Evolutionary conservation across 2,329 filamentous ascomycete species (phyloP).

Genomic region (Hymenoscyphus repandus): DNA sequence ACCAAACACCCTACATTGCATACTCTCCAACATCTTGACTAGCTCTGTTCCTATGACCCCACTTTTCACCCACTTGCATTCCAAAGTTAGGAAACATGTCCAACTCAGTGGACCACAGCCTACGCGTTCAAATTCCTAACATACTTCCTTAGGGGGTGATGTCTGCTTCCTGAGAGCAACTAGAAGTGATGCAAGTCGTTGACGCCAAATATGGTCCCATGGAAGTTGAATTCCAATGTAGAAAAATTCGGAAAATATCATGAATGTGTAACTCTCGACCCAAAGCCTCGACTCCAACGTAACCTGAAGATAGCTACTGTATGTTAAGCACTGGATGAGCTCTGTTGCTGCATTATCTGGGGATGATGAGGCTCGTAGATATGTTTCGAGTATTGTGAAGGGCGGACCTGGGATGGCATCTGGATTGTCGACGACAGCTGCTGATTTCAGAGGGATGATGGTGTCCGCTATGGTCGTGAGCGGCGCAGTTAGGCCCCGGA

Average conservation of each 20-base stretch:
- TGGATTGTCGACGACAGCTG: too few relatives aligned
- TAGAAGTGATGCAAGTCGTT: conserved; percentile 1
- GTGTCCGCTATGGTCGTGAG: too few relatives aligned
- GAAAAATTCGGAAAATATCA: background rate
- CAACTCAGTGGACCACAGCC: background rate
- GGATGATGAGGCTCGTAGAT: background rate
- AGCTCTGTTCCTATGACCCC: background rate
- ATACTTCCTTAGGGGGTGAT: conserved; percentile 2
- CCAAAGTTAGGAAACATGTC: background rate
- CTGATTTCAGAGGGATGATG: too few relatives aligned
- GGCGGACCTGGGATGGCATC: background rate
- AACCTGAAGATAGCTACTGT: background rate
- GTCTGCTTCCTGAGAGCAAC: conserved; percentile 2
- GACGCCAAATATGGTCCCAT: background rate
- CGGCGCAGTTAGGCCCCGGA: too few relatives aligned
- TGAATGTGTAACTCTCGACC: background rate
- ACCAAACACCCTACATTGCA: background rate
- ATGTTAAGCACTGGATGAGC: background rate
- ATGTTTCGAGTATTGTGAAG: background rate
- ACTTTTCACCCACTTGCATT: background rate
- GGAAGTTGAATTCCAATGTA: background rate
- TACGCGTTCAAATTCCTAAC: background rate
- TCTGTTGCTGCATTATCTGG: background rate
- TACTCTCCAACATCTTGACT: background rate
- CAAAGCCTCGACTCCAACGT: background rate